phyloP scores from a whole-genome alignment of 2,329 filamentous ascomycete genomes.

The Nakataea oryzae region DNA sequence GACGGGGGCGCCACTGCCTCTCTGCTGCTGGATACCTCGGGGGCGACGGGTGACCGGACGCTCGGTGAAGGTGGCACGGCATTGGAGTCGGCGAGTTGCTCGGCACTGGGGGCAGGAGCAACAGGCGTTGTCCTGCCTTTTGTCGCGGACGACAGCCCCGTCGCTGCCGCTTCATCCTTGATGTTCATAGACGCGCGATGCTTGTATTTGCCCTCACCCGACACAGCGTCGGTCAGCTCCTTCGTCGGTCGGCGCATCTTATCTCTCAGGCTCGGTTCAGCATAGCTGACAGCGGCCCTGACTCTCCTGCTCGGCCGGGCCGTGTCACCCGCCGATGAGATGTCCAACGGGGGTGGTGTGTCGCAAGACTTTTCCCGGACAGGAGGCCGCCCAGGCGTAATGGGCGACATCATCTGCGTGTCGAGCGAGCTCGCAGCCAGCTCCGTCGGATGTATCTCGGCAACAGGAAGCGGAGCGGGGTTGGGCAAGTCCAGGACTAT shows the following conservation, averaged over 20 bases:
- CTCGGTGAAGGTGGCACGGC: neutral
- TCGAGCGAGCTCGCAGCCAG: constrained; percentile 22
- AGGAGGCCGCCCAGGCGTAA: constrained; percentile 35
- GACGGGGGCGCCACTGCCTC: neutral
- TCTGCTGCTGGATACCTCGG: neutral
- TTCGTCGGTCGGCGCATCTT: constrained; percentile 79
- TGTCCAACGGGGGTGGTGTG: constrained; percentile 50
- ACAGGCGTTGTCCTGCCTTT: constrained; percentile 10
- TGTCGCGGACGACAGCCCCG: constrained; percentile 14
- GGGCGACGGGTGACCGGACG: neutral
- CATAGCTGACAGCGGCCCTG: constrained; percentile 64
- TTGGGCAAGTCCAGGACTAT: neutral
- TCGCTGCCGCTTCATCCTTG: constrained; percentile 13
- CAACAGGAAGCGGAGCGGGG: neutral
- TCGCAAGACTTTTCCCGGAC: constrained; percentile 26
- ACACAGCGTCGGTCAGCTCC: constrained; percentile 64
- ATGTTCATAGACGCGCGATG: constrained; percentile 12
- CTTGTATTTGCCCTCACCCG: constrained; percentile 46
- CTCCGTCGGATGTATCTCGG: neutral
- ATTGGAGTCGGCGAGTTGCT: neutral
- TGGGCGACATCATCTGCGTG: constrained; percentile 31
- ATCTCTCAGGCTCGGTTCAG: constrained; percentile 68
- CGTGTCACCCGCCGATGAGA: constrained; percentile 43
- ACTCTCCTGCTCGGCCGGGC: constrained; percentile 57
- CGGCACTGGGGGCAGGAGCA: neutral